phyloP scores from a whole-genome alignment of 441 rosid genomes.

The Gossypium schwendimanii region DNA sequence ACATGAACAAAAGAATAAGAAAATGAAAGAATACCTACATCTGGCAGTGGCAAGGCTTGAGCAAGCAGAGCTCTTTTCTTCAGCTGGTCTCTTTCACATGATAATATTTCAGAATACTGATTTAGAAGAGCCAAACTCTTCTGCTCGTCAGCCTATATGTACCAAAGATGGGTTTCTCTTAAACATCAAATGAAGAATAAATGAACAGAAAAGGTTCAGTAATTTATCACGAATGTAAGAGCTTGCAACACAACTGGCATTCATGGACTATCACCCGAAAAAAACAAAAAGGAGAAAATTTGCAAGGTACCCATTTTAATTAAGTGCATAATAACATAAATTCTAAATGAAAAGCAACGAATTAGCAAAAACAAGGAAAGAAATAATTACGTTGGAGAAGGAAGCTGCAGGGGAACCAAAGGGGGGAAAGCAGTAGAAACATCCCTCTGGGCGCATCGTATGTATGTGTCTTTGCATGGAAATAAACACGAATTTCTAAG shows the following conservation, averaged over 20 bases:
- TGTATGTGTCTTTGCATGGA: constrained; percentile 15
- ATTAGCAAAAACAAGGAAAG: neutral
- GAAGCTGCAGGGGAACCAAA: constrained; percentile 48
- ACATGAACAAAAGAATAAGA: neutral
- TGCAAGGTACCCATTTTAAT: neutral
- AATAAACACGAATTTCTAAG: constrained; percentile 10
- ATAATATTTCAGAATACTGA: constrained; percentile 53
- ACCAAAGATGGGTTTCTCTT: constrained; percentile 92
- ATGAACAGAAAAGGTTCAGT: neutral
- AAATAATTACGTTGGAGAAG: constrained; percentile 50
- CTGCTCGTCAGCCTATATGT: constrained; percentile 65
- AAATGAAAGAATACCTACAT: constrained; percentile 38
- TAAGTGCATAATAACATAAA: neutral
- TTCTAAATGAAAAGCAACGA: neutral
- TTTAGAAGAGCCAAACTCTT: constrained; percentile 47
- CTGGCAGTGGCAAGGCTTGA: constrained; percentile 73
- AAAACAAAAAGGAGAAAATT: neutral
- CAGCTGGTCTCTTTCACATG: constrained; percentile 54
- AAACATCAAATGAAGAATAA: neutral
- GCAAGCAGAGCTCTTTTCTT: constrained; percentile 75
- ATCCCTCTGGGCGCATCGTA: constrained; percentile 33
- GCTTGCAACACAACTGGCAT: neutral
- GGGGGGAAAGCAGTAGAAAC: constrained; percentile 33
- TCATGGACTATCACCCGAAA: neutral
- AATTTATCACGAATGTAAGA: neutral